Conservation (phyloP, 371 early-diverging fungal species). For the Mucor irregularis region DNA sequence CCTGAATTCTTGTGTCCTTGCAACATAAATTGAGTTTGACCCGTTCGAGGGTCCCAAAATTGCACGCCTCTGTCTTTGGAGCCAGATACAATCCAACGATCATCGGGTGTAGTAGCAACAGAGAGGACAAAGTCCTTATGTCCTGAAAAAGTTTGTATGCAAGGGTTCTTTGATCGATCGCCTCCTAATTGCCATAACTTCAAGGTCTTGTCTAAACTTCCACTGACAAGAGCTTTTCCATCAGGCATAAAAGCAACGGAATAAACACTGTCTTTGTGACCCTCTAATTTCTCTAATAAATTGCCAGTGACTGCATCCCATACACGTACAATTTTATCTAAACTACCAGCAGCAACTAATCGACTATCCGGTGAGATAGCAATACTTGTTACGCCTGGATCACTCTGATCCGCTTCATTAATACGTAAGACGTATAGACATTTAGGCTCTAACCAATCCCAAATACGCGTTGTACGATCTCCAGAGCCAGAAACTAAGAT, state of each 20-base stretch:
- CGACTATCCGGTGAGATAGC: slow-evolving; percentile 83
- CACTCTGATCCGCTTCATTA: slow-evolving; percentile 78
- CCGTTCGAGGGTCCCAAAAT: slow-evolving; percentile 89
- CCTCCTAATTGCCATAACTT: slow-evolving; percentile 86
- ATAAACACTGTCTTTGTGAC: slow-evolving; percentile 95
- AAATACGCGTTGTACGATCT: slow-evolving; percentile 86
- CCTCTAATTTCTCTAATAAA: slow-evolving; percentile 85
- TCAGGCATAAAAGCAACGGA: slow-evolving; percentile 95
- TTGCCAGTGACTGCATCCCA: slow-evolving; percentile 89
- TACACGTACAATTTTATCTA: slow-evolving; percentile 88
- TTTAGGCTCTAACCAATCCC: slow-evolving; percentile 80
- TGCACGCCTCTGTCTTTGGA: slow-evolving; percentile 94
- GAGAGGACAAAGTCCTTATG: slow-evolving; percentile 95
- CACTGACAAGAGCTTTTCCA: slow-evolving; percentile 88
- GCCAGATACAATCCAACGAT: slow-evolving; percentile 92
- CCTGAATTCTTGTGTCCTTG: slow-evolving; percentile 97
- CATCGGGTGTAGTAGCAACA: slow-evolving; percentile 89
- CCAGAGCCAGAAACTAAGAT: slow-evolving; percentile 93
- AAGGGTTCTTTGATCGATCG: slow-evolving; percentile 32
- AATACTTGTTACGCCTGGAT: slow-evolving; percentile 93
- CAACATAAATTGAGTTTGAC: slow-evolving; percentile 85
- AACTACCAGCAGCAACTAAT: slow-evolving; percentile 81
- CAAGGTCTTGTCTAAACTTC: slow-evolving; percentile 91
- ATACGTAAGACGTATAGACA: slow-evolving; percentile 72
- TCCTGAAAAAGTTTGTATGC: slow-evolving; percentile 60